These are phyloP conservation scores for Kurtzmaniella natalensis DNA, from an alignment of 1,139 yeast genomes.

Conservation along the genomic window DNA sequence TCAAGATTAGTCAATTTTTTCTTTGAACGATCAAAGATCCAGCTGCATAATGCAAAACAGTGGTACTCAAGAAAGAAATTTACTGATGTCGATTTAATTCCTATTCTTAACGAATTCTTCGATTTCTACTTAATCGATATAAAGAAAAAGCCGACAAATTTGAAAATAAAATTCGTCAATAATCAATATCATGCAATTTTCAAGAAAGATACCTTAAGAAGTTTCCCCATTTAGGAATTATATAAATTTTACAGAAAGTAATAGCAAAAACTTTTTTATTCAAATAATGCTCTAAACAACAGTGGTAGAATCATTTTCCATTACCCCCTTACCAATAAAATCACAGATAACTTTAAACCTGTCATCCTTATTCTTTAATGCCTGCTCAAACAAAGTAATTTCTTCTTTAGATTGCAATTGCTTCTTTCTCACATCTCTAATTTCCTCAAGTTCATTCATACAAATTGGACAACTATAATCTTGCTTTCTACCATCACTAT, in stretches of 20 bases:
- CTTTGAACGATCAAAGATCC: not conserved
- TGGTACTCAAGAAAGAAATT: not conserved
- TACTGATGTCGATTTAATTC: not conserved
- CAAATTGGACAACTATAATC: constrained; percentile 63
- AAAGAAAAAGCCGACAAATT: not conserved
- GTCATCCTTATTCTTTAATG: constrained; percentile 57
- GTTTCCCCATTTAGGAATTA: too few species aligned
- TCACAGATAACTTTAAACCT: constrained; percentile 74
- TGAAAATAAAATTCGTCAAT: not conserved
- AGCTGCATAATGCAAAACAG: not conserved
- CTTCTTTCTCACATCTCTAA: constrained; percentile 52
- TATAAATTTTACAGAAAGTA: too few species aligned
- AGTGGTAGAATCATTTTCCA: constrained; percentile 43
- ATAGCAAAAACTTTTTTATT: not conserved
- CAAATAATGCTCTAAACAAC: not conserved
- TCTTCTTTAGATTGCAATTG: constrained; percentile 63
- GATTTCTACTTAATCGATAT: not conserved
- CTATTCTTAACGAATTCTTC: not conserved
- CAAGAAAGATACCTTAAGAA: too few species aligned
- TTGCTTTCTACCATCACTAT: constrained; percentile 14
- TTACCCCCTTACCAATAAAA: constrained; percentile 82
- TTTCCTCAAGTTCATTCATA: constrained; percentile 60
- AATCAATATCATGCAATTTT: not conserved
- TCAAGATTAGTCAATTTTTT: not conserved
- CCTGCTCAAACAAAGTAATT: constrained; percentile 56